phyloP scores from a whole-genome alignment of 495 filamentous ascomycete species.

The Aspergillus mulundensis region DNA sequence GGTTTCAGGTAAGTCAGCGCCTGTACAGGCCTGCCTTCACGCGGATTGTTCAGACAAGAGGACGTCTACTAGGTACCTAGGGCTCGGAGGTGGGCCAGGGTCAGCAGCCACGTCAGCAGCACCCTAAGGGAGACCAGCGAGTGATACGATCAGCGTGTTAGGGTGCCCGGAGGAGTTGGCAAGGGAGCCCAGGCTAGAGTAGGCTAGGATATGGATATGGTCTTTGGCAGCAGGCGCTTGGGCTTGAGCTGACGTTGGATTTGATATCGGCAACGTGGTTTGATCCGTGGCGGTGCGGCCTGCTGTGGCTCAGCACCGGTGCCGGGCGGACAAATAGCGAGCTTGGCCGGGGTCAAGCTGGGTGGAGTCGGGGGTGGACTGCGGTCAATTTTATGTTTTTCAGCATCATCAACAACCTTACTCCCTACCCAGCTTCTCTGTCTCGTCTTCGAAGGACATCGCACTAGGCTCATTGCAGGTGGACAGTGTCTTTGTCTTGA shows the following conservation, averaged over 20 bases:
- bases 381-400: conserved; percentile 9
- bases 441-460: background rate
- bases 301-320: background rate
- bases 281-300: background rate
- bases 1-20: background rate
- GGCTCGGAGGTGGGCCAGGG: background rate
- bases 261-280: background rate
- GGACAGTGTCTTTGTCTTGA: background rate
- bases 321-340: background rate
- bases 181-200: background rate
- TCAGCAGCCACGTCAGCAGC: background rate
- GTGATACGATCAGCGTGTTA: background rate
- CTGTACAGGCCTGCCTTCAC: background rate
- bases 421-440: background rate
- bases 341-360: background rate
- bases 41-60: background rate
- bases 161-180: background rate
- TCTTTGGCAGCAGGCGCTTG: background rate
- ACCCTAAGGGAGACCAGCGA: background rate
- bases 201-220: too few relatives aligned
- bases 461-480: too few relatives aligned
- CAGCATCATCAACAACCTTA: background rate
- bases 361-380: background rate
- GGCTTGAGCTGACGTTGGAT: background rate
- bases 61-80: background rate